phyloP scores from a whole-genome alignment of 108 stramenopile species.

The Seminavis robusta region DNA sequence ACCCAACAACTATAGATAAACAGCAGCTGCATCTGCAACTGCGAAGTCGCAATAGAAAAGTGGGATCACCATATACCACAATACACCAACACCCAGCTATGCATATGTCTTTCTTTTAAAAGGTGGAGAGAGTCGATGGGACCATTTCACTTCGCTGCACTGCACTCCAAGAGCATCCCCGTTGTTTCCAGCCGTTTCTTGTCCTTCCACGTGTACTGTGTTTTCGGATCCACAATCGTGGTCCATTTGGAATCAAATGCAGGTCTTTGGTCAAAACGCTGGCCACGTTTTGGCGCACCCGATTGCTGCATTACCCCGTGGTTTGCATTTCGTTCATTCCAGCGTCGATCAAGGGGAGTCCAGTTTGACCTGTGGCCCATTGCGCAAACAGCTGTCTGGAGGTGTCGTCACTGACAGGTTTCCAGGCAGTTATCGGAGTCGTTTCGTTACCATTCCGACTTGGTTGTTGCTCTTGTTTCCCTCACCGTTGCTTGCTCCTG shows the following conservation, averaged over 20 bases:
- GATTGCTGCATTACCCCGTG: conserved; percentile 91
- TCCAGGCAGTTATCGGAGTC: background rate
- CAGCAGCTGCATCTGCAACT: too few species aligned
- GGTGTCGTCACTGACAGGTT: background rate
- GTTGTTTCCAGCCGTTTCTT: conserved; percentile 20
- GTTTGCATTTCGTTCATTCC: conserved; percentile 81
- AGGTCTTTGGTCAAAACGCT: conserved; percentile 83
- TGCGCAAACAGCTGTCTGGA: conserved; percentile 18
- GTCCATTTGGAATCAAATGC: conserved; percentile 80
- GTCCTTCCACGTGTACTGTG: conserved; percentile 67
- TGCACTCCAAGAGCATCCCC: too few species aligned
- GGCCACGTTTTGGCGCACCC: conserved; percentile 89
- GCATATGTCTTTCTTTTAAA: too few species aligned
- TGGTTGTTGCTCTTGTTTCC: background rate
- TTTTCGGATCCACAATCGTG: conserved; percentile 53
- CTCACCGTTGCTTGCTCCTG: background rate
- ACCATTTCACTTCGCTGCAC: too few species aligned
- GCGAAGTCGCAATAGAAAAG: too few species aligned
- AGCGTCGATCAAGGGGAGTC: conserved; percentile 87
- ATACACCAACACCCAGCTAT: too few species aligned
- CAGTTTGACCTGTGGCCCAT: conserved; percentile 76
- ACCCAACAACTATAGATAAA: too few species aligned
- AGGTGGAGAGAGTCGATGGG: too few species aligned
- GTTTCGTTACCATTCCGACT: background rate
- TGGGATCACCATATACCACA: too few species aligned